A percentile compares a stretch with the other conserved stretches of the same genome.
Evolutionary conservation across 352 stramenopile species (phyloP).

Genomic region (Phytophthora ramorum): DNA sequence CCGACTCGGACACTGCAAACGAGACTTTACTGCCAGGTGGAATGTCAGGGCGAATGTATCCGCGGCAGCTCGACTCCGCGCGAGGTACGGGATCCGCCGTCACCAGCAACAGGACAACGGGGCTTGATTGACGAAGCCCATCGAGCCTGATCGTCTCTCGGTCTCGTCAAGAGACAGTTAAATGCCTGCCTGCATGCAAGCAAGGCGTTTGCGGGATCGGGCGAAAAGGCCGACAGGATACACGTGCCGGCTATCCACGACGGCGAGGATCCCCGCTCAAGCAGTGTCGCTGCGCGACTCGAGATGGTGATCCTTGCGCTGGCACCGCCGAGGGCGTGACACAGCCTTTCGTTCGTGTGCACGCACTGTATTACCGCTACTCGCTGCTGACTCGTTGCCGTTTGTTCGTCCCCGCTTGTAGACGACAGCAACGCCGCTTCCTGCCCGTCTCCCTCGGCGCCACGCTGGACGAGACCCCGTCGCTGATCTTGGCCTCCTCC

Average conservation of each 20-base stretch:
- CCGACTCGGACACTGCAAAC: not conserved
- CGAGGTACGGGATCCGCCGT: conserved; percentile 9
- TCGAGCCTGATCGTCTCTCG: not conserved
- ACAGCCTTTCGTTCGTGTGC: not conserved
- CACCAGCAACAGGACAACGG: conserved; percentile 5
- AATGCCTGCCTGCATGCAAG: too few relatives aligned
- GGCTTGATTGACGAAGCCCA: not conserved
- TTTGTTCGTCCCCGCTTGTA: conserved; percentile 13
- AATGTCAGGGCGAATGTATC: conserved; percentile 28
- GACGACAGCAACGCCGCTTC: conserved; percentile 24
- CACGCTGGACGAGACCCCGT: conserved; percentile 25
- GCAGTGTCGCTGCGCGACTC: conserved; percentile 10
- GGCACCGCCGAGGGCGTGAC: not conserved
- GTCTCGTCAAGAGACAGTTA: conserved; percentile 1
- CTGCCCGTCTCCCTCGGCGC: conserved; percentile 20
- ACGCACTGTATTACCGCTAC: conserved; percentile 9
- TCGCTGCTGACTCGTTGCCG: conserved; percentile 23
- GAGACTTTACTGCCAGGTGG: not conserved
- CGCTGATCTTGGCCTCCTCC: conserved; percentile 27
- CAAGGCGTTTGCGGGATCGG: too few relatives aligned
- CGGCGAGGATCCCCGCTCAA: conserved; percentile 11
- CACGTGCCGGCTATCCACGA: conserved; percentile 11
- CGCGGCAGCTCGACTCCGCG: conserved; percentile 5
- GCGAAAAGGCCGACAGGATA: conserved; percentile 25
- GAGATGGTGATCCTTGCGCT: not conserved